Base-by-base conservation (phyloP, 2,329 filamentous ascomycete genomes). In the Aspergillus sp. region DNA sequence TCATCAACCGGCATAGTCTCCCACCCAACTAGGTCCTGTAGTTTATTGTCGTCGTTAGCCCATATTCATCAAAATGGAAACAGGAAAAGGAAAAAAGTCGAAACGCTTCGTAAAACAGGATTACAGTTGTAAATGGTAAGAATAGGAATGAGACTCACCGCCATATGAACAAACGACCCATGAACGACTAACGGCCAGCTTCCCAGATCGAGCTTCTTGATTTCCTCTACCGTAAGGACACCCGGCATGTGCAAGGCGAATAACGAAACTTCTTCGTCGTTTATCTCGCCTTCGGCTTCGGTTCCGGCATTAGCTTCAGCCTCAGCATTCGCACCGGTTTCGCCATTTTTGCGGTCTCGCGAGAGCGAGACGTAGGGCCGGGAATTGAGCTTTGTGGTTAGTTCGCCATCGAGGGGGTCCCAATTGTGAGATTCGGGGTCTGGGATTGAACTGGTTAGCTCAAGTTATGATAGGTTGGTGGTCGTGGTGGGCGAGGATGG, bases 201-300 rank as follows among this genome's bases (percentile, higher is more conserved):
- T 54, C 75, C 75, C 5, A 81, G 63, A 55, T 79, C 72, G 22
- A 81, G 56, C n/a, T 69, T 62, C 51, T 74, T 55, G 3, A 80
- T 69, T 60, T 81, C 69, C 5, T 75, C 67, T 37, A 76, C 60
- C 3, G 75, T 77, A 60, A 82, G 56, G 11, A 77, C 71, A 4
- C 79, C 79, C 1, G 79, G 79, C 73, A 80, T 79, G 33, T 74
- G 66, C 44, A 79, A 66, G 42, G 74, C 71, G 50, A 81, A 82
- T 19, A 81, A 67, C 4, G 78, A 79, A 33, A 74, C 69, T 8
- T 78, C 70, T 47, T 77, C 73, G 48, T 77, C 73, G 44, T 77
- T 70, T 47, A 72, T 68, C 40, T 68, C 53, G 11, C 56, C 51
- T 3, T 67, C 65, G 53, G 59, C 51, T 37, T 53, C 15, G n/a